phyloP scores from a whole-genome alignment of 495 filamentous ascomycete species.

The Neurospora intermedia region DNA sequence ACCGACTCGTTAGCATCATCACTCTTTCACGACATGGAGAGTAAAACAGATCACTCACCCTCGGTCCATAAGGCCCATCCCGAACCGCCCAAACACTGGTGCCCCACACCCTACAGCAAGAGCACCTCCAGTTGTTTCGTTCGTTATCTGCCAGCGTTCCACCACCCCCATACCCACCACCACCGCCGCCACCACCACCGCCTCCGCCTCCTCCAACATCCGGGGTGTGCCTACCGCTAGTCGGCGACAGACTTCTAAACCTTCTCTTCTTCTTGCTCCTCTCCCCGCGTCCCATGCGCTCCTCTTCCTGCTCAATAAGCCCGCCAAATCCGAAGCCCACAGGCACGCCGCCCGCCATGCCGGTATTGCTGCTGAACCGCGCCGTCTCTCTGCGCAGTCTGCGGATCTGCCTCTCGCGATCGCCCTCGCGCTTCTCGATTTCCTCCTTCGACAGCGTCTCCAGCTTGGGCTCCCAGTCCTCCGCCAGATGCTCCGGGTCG shows the following conservation, averaged over 20 bases:
- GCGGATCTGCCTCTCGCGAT: constrained; percentile 82
- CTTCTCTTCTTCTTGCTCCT: constrained; percentile 87
- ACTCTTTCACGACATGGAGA: background rate
- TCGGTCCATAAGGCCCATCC: constrained; percentile 76
- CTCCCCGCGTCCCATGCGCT: constrained; percentile 73
- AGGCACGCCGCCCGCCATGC: constrained; percentile 56
- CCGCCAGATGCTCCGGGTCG: constrained; percentile 77
- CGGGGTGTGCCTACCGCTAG: constrained; percentile 58
- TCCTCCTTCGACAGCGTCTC: constrained; percentile 88
- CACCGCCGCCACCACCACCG: constrained; percentile 6
- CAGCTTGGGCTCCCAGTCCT: constrained; percentile 91
- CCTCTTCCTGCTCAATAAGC: constrained; percentile 51
- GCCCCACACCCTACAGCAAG: constrained; percentile 83
- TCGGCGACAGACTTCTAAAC: constrained; percentile 78
- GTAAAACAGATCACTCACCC: constrained; percentile 45
- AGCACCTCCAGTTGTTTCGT: constrained; percentile 75
- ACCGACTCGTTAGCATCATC: constrained; percentile 1
- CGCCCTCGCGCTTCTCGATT: constrained; percentile 94
- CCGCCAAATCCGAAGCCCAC: constrained; percentile 44
- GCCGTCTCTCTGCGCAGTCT: constrained; percentile 84
- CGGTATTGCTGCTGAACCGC: constrained; percentile 73
- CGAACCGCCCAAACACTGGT: constrained; percentile 87
- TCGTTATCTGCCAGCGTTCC: constrained; percentile 71
- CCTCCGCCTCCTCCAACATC: constrained; percentile 52
- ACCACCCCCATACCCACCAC: constrained; percentile 48